Conservation (phyloP, 106 monocot genomes). For the Dendrobium huoshanense region DNA sequence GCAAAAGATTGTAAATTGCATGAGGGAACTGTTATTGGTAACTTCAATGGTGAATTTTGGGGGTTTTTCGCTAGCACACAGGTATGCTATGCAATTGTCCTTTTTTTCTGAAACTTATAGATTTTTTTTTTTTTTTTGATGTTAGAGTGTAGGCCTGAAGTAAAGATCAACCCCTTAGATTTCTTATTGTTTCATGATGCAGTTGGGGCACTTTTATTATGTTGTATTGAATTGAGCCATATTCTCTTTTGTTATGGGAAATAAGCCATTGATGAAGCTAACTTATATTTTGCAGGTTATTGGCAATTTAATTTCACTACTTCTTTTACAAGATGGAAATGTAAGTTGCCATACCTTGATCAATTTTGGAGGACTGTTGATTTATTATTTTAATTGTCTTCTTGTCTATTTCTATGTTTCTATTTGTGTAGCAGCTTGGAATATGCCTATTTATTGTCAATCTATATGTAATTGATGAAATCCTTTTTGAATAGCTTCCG, state of each 20-base stretch:
- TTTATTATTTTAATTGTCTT: constrained; percentile 2
- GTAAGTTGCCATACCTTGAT: constrained; percentile 18
- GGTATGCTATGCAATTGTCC: constrained; percentile 21
- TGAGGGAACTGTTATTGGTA: constrained; percentile 77
- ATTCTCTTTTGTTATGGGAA: background rate
- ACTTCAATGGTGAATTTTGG: constrained; percentile 98
- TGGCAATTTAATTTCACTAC: constrained; percentile 82
- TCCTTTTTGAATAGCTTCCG: background rate
- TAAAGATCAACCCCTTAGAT: background rate
- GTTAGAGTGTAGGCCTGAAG: background rate
- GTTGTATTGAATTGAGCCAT: background rate
- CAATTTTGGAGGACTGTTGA: background rate
- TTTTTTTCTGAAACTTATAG: background rate
- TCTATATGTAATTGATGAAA: background rate
- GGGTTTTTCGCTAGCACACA: constrained; percentile 80
- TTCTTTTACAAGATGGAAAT: constrained; percentile 58
- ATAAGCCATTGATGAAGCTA: background rate
- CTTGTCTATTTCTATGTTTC: background rate
- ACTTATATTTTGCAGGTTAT: constrained; percentile 49
- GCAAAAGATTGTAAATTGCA: constrained; percentile 68
- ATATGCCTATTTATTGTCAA: background rate
- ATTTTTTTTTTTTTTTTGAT: background rate
- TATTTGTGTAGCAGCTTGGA: background rate
- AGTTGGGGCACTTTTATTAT: background rate
- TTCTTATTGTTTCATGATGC: background rate